Conservation (phyloP, 371 early-diverging fungal genomes). For the Rhizomucor miehei region DNA sequence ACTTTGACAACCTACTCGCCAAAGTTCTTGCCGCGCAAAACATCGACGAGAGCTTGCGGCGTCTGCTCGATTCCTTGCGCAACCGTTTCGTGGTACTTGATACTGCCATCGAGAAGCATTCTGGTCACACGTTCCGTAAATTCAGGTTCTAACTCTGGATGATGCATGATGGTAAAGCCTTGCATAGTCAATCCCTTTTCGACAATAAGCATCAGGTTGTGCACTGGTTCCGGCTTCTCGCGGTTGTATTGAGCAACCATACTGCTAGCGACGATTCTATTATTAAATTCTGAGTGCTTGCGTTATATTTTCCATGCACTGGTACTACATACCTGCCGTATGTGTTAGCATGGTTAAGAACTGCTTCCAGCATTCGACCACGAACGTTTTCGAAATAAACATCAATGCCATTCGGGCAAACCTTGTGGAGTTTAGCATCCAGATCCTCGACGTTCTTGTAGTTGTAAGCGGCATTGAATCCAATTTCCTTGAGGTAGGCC, state of each 20-base stretch:
- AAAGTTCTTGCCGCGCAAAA: conserved; percentile 78
- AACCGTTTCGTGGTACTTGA: conserved; percentile 62
- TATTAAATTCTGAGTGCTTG: not conserved
- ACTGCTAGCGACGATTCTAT: conserved; percentile 59
- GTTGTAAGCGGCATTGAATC: conserved; percentile 81
- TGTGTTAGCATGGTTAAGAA: conserved; percentile 47
- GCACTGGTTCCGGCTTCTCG: conserved; percentile 24
- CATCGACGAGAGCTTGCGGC: conserved; percentile 70
- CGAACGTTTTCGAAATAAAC: conserved; percentile 76
- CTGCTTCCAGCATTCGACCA: conserved; percentile 67
- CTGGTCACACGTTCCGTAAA: conserved; percentile 62
- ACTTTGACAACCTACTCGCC: conserved; percentile 84
- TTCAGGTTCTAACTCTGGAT: conserved; percentile 45
- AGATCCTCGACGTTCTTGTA: conserved; percentile 79
- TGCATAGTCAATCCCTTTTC: conserved; percentile 54
- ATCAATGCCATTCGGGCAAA: conserved; percentile 70
- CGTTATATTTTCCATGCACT: not conserved
- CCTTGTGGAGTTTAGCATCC: conserved; percentile 36
- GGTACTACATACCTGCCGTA: conserved; percentile 45
- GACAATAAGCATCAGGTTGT: conserved; percentile 36
- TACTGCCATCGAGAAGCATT: conserved; percentile 64
- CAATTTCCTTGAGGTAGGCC: conserved; percentile 57
- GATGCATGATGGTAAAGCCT: conserved; percentile 62
- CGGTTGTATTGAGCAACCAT: conserved; percentile 73
- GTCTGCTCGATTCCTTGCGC: conserved; percentile 78